These are phyloP conservation scores for Cardamine resedifolia DNA, from an alignment of 345 rosid species.

Conservation along the genomic window DNA sequence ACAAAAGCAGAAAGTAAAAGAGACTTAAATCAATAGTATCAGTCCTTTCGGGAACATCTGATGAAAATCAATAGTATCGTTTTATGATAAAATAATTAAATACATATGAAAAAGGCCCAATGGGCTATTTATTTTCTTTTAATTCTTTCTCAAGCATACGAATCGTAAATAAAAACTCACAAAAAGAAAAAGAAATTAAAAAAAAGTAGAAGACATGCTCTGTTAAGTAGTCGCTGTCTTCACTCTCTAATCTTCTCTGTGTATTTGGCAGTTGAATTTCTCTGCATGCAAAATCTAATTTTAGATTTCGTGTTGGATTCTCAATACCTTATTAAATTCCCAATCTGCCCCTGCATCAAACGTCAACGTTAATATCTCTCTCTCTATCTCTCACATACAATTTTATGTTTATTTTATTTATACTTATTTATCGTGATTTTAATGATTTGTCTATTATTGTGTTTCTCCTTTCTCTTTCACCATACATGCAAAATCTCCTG, in stretches of 20 bases:
- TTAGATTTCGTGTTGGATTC: slow-evolving; percentile 46
- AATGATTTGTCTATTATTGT: slow-evolving; percentile 36
- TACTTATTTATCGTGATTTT: slow-evolving; percentile 30
- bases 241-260: slow-evolving; percentile 38
- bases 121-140: slow-evolving; percentile 28
- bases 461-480: slow-evolving; percentile 38
- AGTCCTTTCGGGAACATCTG: slow-evolving; percentile 22
- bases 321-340: slow-evolving; percentile 25
- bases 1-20: not conserved
- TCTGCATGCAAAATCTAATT: slow-evolving; percentile 43
- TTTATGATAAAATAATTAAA: not conserved
- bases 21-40: slow-evolving; percentile 15
- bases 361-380: slow-evolving; percentile 38
- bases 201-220: slow-evolving; percentile 29
- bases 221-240: slow-evolving; percentile 41
- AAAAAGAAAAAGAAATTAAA: not conserved
- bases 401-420: not conserved
- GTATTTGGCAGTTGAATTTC: slow-evolving; percentile 39
- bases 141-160: slow-evolving; percentile 27
- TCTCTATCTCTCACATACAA: not conserved
- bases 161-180: slow-evolving; percentile 7
- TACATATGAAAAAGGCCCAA: slow-evolving; percentile 25
- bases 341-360: slow-evolving; percentile 31
- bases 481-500: slow-evolving; percentile 37
- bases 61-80: not conserved